Percentiles rank a stretch among this genome's conserved stretches.
Evolutionary conservation across 2,329 filamentous ascomycete genomes (phyloP).

Genomic region (Ophiostoma australiae): DNA sequence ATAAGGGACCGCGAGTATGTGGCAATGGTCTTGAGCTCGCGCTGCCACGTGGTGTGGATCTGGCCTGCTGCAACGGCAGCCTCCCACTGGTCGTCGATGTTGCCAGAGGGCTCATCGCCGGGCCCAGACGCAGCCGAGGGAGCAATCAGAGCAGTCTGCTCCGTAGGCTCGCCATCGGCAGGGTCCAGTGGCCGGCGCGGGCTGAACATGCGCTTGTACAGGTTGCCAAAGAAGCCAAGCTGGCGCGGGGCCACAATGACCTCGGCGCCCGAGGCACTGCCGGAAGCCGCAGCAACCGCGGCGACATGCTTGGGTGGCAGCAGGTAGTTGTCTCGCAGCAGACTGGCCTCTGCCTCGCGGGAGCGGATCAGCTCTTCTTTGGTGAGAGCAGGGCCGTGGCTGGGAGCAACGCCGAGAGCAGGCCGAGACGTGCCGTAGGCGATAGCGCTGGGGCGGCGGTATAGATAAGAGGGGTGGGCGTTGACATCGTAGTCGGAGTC

Average conservation of each 20-base stretch:
- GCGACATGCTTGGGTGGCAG: conserved; percentile 55
- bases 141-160: conserved; percentile 37
- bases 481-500: conserved; percentile 38
- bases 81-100: conserved; percentile 71
- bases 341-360: conserved; percentile 53
- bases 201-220: conserved; percentile 48
- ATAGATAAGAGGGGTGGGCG: conserved; percentile 49
- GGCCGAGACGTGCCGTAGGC: conserved; percentile 67
- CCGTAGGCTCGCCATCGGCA: conserved; percentile 32
- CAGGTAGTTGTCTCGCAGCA: conserved; percentile 62
- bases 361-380: conserved; percentile 53
- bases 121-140: background rate
- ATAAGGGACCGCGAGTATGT: conserved; percentile 67
- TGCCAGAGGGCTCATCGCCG: conserved; percentile 30
- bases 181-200: conserved; percentile 45
- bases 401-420: conserved; percentile 56
- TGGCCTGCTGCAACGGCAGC: conserved; percentile 74
- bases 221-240: conserved; percentile 36
- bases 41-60: conserved; percentile 86
- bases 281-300: conserved; percentile 25
- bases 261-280: background rate
- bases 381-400: conserved; percentile 47
- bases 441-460: conserved; percentile 72
- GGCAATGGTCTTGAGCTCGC: conserved; percentile 76
- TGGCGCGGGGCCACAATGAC: conserved; percentile 22